phyloP scores from a whole-genome alignment of 768 basidiomycete genomes.

The Hygrophoropsis aurantiaca region DNA sequence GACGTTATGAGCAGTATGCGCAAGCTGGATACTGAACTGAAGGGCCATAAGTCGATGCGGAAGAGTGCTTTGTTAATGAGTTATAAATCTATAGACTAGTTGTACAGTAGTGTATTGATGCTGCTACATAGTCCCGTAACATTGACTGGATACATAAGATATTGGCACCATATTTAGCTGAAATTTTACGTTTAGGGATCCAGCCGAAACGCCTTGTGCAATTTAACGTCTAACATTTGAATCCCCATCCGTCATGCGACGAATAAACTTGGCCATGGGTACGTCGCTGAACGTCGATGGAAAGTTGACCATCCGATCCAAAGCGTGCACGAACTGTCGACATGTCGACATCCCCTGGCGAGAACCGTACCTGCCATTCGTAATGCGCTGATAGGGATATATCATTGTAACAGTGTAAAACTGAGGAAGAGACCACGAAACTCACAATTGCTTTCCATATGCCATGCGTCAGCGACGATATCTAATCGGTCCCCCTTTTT shows the following conservation, averaged over 20 bases:
- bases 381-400: conserved; percentile 46
- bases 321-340: conserved; percentile 49
- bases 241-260: conserved; percentile 14
- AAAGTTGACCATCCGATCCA: conserved; percentile 44
- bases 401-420: neutral
- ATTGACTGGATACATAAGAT: too few species aligned
- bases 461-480: conserved; percentile 63
- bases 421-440: conserved; percentile 8
- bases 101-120: too few species aligned
- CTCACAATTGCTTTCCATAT: conserved; percentile 60
- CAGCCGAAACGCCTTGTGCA: too few species aligned
- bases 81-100: too few species aligned
- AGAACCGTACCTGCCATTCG: conserved; percentile 59
- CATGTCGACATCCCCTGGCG: conserved; percentile 57
- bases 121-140: too few species aligned
- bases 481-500: conserved; percentile 58
- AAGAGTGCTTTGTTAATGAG: too few species aligned
- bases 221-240: too few species aligned
- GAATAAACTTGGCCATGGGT: conserved; percentile 23
- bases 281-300: conserved; percentile 42
- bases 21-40: too few species aligned
- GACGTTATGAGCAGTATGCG: too few species aligned
- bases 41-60: too few species aligned
- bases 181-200: too few species aligned
- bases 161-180: too few species aligned